These are phyloP conservation scores for Fusarium incarnatum DNA, from an alignment of 2,329 filamentous ascomycete species.

Conservation along the genomic window DNA sequence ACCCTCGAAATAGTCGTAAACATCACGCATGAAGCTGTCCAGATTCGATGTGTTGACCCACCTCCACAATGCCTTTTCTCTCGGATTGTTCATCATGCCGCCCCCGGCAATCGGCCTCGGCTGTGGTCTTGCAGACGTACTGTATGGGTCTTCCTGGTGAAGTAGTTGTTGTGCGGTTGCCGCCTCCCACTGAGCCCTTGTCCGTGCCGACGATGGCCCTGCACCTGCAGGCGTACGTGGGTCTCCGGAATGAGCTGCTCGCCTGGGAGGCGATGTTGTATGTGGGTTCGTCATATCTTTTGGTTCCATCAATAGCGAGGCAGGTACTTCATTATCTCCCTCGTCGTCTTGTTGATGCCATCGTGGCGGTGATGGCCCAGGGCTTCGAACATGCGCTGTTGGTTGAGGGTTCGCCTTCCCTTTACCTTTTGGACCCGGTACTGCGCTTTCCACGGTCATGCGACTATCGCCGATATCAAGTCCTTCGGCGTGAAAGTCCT, in stretches of 20 bases:
- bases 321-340: constrained; percentile 70
- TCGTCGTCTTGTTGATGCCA: constrained; percentile 60
- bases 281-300: constrained; percentile 49
- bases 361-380: constrained; percentile 27
- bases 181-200: constrained; percentile 66
- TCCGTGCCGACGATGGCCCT: constrained; percentile 58
- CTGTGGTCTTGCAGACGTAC: constrained; percentile 29
- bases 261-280: constrained; percentile 33
- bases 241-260: constrained; percentile 21
- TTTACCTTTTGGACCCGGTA: constrained; percentile 39
- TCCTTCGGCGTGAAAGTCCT: constrained; percentile 61
- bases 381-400: constrained; percentile 28
- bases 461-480: constrained; percentile 61
- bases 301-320: constrained; percentile 70
- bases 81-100: constrained; percentile 51
- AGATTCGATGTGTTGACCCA: constrained; percentile 93
- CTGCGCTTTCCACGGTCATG: constrained; percentile 55
- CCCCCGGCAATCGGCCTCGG: constrained; percentile 48
- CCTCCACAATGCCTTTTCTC: constrained; percentile 87
- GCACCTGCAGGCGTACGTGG: constrained; percentile 40
- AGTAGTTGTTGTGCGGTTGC: constrained; percentile 64
- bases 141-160: constrained; percentile 55
- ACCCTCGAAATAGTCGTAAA: constrained; percentile 87
- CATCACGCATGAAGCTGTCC: constrained; percentile 85
- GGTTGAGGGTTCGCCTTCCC: constrained; percentile 16